These are phyloP conservation scores for Backusella westeae DNA, from an alignment of 192 early-diverging fungal genomes.

Conservation along the genomic window DNA sequence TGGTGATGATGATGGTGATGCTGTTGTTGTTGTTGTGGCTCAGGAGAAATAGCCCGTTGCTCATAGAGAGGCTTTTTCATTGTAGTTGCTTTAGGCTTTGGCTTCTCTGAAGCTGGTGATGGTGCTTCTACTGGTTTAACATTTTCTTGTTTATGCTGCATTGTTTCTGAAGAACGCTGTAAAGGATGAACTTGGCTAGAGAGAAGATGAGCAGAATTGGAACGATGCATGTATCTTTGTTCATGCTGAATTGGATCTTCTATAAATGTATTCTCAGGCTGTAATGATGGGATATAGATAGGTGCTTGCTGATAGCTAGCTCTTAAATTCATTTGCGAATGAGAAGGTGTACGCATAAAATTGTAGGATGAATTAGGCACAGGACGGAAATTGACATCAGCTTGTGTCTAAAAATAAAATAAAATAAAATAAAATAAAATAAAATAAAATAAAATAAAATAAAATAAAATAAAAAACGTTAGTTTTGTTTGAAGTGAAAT, in stretches of 20 bases:
- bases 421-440: too few species aligned
- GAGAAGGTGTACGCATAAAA: slow-evolving; percentile 5
- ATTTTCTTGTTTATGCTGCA: not conserved
- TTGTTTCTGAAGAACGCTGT: not conserved
- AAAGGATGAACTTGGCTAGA: not conserved
- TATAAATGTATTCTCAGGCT: not conserved
- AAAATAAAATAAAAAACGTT: not conserved
- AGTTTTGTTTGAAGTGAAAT: not conserved
- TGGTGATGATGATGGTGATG: not conserved
- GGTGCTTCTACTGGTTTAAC: not conserved
- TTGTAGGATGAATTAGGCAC: not conserved
- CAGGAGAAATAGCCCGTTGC: not conserved
- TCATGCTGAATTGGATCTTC: not conserved
- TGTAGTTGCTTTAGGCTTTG: not conserved
- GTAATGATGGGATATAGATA: not conserved
- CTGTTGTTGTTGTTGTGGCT: not conserved
- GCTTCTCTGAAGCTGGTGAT: not conserved
- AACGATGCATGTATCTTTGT: not conserved
- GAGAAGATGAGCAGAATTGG: not conserved
- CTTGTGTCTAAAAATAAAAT: not conserved
- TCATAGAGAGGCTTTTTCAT: slow-evolving; percentile 12
- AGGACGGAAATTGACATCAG: not conserved
- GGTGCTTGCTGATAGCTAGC: not conserved
- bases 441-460: not conserved
- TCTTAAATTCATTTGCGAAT: not conserved